Evolutionary conservation across 352 stramenopile species (phyloP), one percentile per base, ranked within the genome.

Genomic region (Phytophthora europaea): DNA sequence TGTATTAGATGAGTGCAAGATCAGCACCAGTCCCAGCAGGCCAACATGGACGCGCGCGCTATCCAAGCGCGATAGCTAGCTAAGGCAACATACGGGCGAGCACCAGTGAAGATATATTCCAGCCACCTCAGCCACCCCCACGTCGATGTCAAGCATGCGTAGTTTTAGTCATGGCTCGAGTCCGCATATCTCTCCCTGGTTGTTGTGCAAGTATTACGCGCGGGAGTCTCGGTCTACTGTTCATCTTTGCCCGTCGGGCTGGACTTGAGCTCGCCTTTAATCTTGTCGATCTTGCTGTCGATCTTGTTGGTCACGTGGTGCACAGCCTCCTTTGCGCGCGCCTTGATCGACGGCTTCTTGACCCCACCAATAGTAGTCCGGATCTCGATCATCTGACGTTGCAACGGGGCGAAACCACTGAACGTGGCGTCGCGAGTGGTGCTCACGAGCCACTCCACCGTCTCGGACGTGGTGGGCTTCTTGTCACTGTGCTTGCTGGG

Each of bases 391-490:
- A 80, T 74, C 55, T 80, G 69, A 6, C 47, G 66, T 13, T 78
- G 69, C 18, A 80, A 43, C 33, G 64, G 53, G 4, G 63, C 58
- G 53, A 77, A 77, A 13, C 64, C 73, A 40, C 31, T 62, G 50
- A 80, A 78, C 20, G 67, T 54, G 15, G 65, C 55, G 23, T 80
- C 73, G 8, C 73, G 73, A 33, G 73, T 78, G 4, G 64, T 70
- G 45, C 69, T 80, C 50, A 80, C 73, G 12, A 80, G 69, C 73
- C 69, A 80, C 69, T 75, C 61, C 1, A 75, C 22, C 36, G 57
- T 71, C 40, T 80, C 73, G 38, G 64, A 72, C 23, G 58, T 72
- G 26, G 69, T 69, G 6, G n/a, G 53, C 10, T 75, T 75, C 53
- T 67, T 80, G 55, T 70, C 56, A 13, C 51, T 68, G 20, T 54